Base-by-base conservation (phyloP, 2,329 filamentous ascomycete species). In the Neofusicoccum ribis region DNA sequence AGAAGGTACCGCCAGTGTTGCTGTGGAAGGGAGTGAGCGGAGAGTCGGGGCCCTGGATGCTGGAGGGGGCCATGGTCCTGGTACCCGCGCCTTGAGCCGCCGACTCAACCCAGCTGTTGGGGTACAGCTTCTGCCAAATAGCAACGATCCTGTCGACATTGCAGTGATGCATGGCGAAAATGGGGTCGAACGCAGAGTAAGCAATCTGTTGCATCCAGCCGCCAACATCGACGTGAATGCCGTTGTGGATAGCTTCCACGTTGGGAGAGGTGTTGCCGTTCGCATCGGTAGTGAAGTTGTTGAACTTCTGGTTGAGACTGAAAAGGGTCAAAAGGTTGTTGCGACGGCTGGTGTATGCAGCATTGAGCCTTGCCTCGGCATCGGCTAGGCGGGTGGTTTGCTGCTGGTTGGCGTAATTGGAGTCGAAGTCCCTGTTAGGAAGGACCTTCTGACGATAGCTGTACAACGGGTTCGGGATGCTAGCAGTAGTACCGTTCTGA, bases 151-250 rank as follows among this genome's bases (percentile, higher is more conserved):
- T 74, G 66, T 78, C 76, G 23, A 78, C 65, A 66, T 78, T 78
- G 17, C 31, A 37, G 31, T 78, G 76, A 62, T 76, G 74, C 2
- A 78, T 68, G 73, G 72, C 73, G 63, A 78, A 78, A 14, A 92
- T 79, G 0, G 92, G 91, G 70, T 96, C 92, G 72, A 92, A 95
- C 0, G 90, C 86, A 2, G 91, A 91, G 70, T 91, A 89, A 11
- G 75, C 71, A 14, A 92, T 85, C 70, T 88, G 89, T 54, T 87
- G 86, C 88, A 94, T 90, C 9, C 15, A 60, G 5, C 56, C 56
- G 7, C 43, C 56, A 11, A 60, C 12, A 27, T 47, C 56, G 6
- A 15, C 63, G 51, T 76, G 74, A 9, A 76, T 66, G 67, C 68
- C 70, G 6, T 73, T 72, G 64, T 76, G 74, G 3, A 69, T 67